Percentiles rank a stretch among this genome's conserved stretches.
Conservation (phyloP, 2,329 filamentous ascomycete species). For the Rhexocercosporidium sp. region DNA sequence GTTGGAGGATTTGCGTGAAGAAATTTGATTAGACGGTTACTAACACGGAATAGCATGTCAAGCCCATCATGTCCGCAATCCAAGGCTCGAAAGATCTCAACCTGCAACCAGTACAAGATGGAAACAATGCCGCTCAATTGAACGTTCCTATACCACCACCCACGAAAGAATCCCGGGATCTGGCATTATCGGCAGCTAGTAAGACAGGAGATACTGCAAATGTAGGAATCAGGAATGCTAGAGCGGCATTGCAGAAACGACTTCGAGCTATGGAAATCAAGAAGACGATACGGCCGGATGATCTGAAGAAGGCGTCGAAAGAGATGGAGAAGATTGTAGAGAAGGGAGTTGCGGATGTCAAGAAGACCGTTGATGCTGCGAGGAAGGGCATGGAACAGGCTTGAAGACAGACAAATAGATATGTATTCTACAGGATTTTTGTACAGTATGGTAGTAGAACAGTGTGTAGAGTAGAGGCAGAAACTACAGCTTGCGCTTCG, state of each 20-base stretch:
- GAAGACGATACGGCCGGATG: conserved; percentile 44
- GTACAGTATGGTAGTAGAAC: conserved; percentile 24
- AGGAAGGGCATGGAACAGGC: conserved; percentile 42
- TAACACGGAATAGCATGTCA: conserved; percentile 52
- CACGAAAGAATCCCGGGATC: conserved; percentile 58
- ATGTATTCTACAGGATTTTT: conserved; percentile 27
- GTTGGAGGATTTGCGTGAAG: neutral
- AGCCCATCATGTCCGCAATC: conserved; percentile 58
- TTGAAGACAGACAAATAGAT: conserved; percentile 14
- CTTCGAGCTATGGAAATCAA: conserved; percentile 44
- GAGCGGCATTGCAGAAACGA: conserved; percentile 44
- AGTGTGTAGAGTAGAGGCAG: neutral
- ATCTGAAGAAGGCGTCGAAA: conserved; percentile 46
- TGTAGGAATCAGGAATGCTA: conserved; percentile 39
- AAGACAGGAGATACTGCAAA: conserved; percentile 42
- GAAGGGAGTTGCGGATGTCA: conserved; percentile 41
- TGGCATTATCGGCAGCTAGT: conserved; percentile 38
- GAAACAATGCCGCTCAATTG: conserved; percentile 55
- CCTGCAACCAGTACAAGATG: conserved; percentile 54
- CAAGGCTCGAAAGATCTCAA: conserved; percentile 53
- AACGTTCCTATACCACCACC: conserved; percentile 61
- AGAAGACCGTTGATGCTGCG: conserved; percentile 45
- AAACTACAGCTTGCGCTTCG: neutral
- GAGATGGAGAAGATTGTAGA: conserved; percentile 47
- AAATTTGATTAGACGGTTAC: neutral